phyloP scores from a whole-genome alignment of 176 grass and related monocot genomes.

The Juncus effusus region DNA sequence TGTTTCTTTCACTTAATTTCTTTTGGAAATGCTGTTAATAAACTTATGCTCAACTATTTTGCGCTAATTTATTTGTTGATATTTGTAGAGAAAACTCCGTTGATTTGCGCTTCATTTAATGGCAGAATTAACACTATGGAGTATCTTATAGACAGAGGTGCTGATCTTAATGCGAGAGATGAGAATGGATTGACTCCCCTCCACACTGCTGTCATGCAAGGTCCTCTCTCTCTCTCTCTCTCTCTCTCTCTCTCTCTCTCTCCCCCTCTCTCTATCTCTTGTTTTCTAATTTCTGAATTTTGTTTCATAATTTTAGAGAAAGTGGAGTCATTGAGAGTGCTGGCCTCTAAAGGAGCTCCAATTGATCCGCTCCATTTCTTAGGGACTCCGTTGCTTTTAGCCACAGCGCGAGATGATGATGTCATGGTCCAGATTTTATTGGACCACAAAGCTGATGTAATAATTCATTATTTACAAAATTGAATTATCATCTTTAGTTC shows the following conservation, averaged over 20 bases:
- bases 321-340: slow-evolving; percentile 1
- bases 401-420: neutral
- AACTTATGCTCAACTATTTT: neutral
- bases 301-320: slow-evolving; percentile 21
- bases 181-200: slow-evolving; percentile 28
- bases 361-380: slow-evolving; percentile 25
- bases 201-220: slow-evolving; percentile 17
- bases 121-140: neutral
- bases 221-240: neutral
- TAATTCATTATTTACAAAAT: neutral
- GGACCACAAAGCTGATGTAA: slow-evolving; percentile 41
- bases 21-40: neutral
- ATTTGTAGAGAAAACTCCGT: slow-evolving; percentile 27
- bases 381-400: slow-evolving; percentile 37
- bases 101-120: slow-evolving; percentile 1
- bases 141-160: slow-evolving; percentile 40
- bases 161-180: slow-evolving; percentile 24
- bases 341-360: slow-evolving; percentile 37
- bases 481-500: too few species aligned
- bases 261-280: neutral
- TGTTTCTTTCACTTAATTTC: neutral
- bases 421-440: slow-evolving; percentile 32
- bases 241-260: neutral
- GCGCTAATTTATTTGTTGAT: neutral
- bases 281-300: neutral